These are phyloP conservation scores for Zygoascus biomembranicola DNA, from an alignment of 805 yeast species.

Conservation along the genomic window DNA sequence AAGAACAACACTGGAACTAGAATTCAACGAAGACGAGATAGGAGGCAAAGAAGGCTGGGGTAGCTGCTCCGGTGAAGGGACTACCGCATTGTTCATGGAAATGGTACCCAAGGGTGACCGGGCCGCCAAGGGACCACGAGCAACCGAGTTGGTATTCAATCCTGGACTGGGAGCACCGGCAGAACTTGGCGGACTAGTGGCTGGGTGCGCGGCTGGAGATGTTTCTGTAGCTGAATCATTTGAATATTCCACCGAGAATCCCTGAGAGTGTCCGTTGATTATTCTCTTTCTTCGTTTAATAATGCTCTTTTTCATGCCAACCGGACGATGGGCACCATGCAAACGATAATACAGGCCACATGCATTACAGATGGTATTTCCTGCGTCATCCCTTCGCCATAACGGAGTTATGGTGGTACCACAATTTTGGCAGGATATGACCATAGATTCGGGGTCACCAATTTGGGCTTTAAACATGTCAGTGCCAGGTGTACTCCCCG, in stretches of 20 bases:
- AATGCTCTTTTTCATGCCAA: slow-evolving; percentile 60
- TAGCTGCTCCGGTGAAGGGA: not conserved
- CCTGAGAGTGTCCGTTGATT: slow-evolving; percentile 3
- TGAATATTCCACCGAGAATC: not conserved
- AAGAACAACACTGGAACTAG: not conserved
- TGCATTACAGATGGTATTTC: slow-evolving; percentile 82
- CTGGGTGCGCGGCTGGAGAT: not conserved
- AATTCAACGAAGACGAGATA: not conserved
- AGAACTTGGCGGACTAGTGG: not conserved
- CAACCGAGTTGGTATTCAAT: not conserved
- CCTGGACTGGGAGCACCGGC: not conserved
- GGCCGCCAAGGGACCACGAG: not conserved
- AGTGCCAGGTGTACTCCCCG: slow-evolving; percentile 1
- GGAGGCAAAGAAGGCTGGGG: not conserved
- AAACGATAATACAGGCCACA: slow-evolving; percentile 69
- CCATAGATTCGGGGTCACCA: slow-evolving; percentile 27
- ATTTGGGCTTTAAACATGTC: slow-evolving; percentile 1
- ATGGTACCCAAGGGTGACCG: not conserved
- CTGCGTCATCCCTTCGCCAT: slow-evolving; percentile 77
- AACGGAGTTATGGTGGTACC: slow-evolving; percentile 79
- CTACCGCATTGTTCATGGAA: not conserved
- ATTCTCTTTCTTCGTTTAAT: slow-evolving; percentile 66
- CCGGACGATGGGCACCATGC: slow-evolving; percentile 73
- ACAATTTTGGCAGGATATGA: slow-evolving; percentile 77
- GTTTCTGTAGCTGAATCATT: not conserved